phyloP scores from a whole-genome alignment of 192 early-diverging fungal species.

The Spizellomyces punctatus region DNA sequence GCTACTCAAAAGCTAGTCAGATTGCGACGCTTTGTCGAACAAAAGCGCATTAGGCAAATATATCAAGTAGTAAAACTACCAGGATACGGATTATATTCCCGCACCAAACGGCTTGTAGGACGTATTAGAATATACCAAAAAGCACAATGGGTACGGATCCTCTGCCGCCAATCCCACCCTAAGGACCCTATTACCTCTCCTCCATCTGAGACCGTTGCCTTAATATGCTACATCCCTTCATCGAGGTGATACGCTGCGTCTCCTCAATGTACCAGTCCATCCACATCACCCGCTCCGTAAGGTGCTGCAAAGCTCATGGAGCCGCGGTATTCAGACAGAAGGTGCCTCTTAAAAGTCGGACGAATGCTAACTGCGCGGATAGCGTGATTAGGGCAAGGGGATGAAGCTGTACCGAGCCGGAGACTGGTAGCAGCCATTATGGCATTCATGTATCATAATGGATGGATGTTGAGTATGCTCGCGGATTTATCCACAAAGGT shows the following conservation, averaged over 20 bases:
- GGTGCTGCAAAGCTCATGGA: background rate
- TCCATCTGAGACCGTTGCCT: background rate
- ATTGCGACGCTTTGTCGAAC: too few species aligned
- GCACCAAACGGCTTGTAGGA: too few species aligned
- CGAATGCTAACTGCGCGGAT: slow-evolving; percentile 15
- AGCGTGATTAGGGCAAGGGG: slow-evolving; percentile 14
- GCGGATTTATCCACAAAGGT: slow-evolving; percentile 16
- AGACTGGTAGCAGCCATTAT: slow-evolving; percentile 9
- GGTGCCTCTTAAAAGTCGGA: background rate
- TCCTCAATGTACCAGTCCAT: background rate
- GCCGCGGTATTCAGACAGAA: slow-evolving; percentile 6
- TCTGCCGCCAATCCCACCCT: too few species aligned
- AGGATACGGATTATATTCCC: too few species aligned
- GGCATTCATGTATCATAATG: slow-evolving; percentile 6
- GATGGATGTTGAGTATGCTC: background rate
- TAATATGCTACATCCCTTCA: slow-evolving; percentile 9
- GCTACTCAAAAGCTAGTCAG: too few species aligned
- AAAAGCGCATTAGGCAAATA: too few species aligned
- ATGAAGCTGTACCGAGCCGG: slow-evolving; percentile 2
- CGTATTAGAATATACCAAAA: too few species aligned
- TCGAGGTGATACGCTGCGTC: slow-evolving; percentile 9
- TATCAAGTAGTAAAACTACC: too few species aligned
- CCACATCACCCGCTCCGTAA: background rate
- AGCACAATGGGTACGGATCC: too few species aligned
- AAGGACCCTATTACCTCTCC: too few species aligned